These are phyloP conservation scores for Benincasa hispida DNA, from an alignment of 306 rosid species.

Conservation along the genomic window DNA sequence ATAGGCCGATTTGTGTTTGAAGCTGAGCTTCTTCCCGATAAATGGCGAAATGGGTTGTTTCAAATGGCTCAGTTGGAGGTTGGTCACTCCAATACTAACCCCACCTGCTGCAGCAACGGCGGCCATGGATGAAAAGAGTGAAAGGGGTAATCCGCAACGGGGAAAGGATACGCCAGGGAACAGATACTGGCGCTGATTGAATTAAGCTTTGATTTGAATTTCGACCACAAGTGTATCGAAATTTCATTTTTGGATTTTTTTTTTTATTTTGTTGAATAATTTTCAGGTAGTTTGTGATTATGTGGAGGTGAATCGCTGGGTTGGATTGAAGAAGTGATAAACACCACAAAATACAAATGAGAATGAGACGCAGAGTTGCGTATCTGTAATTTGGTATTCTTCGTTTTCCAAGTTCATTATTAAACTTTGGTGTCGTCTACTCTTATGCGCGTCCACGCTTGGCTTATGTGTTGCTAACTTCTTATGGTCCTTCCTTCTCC, in stretches of 20 bases:
- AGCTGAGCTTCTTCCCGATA: slow-evolving; percentile 40
- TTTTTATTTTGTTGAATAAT: slow-evolving; percentile 13
- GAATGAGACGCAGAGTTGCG: slow-evolving; percentile 12
- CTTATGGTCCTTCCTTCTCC: no score
- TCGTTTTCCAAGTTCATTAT: not conserved
- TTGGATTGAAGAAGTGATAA: slow-evolving; percentile 21
- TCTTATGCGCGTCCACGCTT: not conserved
- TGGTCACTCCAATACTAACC: slow-evolving; percentile 33
- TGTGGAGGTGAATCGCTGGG: slow-evolving; percentile 40
- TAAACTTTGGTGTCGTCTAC: not conserved
- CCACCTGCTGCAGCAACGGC: slow-evolving; percentile 49
- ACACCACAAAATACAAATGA: slow-evolving; percentile 21
- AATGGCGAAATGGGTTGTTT: slow-evolving; percentile 42
- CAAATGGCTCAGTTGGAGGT: slow-evolving; percentile 33
- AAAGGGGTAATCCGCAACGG: not conserved
- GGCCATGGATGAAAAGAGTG: slow-evolving; percentile 29
- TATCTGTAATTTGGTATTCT: not conserved
- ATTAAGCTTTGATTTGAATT: slow-evolving; percentile 17
- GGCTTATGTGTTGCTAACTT: not conserved
- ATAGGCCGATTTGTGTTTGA: slow-evolving; percentile 14
- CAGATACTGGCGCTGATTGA: not conserved
- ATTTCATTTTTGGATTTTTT: not conserved
- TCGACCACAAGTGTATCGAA: slow-evolving; percentile 23
- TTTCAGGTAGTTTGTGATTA: slow-evolving; percentile 36
- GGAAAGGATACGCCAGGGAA: slow-evolving; percentile 3